Conservation (phyloP, 306 rosid species). For the Quillaja saponaria region DNA sequence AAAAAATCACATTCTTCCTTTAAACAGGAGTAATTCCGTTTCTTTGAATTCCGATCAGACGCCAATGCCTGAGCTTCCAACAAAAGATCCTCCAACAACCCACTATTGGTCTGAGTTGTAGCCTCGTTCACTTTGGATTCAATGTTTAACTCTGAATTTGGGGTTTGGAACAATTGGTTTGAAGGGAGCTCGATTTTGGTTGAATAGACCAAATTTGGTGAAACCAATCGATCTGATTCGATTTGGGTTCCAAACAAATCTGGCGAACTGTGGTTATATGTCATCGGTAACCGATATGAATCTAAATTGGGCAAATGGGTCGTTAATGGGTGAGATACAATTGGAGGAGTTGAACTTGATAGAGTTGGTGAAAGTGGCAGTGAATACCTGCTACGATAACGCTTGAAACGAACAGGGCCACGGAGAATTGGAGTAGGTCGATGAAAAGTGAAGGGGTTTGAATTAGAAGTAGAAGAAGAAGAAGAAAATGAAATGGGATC, state of each 20-base stretch:
- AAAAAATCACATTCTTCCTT: constrained; percentile 45
- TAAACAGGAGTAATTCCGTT: constrained; percentile 33
- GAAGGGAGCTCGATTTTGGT: constrained; percentile 68
- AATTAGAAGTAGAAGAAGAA: constrained; percentile 24
- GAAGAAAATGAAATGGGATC: constrained; percentile 23
- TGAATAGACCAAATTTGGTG: constrained; percentile 26
- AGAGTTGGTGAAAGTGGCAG: constrained; percentile 27
- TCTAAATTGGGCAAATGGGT: constrained; percentile 32
- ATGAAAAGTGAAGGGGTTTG: constrained; percentile 59
- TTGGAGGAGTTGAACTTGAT: neutral
- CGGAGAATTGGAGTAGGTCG: constrained; percentile 55
- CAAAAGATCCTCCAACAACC: constrained; percentile 54
- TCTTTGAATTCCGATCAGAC: constrained; percentile 37
- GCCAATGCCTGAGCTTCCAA: constrained; percentile 54
- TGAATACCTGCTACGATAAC: constrained; percentile 29
- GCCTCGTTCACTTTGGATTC: constrained; percentile 35
- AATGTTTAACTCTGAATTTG: constrained; percentile 31
- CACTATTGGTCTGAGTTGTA: constrained; percentile 28
- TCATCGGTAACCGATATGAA: constrained; percentile 52
- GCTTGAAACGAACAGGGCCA: constrained; percentile 49
- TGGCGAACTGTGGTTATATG: constrained; percentile 29
- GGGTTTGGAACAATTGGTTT: constrained; percentile 47
- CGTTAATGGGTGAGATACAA: neutral
- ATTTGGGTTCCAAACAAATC: constrained; percentile 43
- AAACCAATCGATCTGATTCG: constrained; percentile 34